Conservation (phyloP, 2,329 filamentous ascomycete genomes). For the Ophiostoma triangulosporum region DNA sequence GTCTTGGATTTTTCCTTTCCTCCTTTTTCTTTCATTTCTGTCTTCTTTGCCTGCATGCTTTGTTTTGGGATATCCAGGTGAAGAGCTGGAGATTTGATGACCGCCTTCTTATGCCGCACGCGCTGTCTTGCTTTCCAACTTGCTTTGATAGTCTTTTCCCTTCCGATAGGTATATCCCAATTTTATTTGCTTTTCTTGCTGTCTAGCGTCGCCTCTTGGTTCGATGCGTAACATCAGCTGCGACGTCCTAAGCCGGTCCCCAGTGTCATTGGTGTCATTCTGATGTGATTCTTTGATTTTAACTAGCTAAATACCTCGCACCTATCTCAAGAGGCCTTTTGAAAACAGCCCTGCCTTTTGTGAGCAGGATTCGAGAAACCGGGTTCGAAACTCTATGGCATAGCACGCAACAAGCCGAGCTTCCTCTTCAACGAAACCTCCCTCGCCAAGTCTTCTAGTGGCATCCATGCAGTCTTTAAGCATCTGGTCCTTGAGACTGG, state of each 20-base stretch:
- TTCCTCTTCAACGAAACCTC: conserved; percentile 1
- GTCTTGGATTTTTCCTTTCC: background rate
- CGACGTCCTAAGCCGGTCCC: no score
- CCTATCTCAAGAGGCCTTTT: no score
- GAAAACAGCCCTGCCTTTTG: background rate
- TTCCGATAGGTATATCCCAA: background rate
- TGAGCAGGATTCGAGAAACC: conserved; percentile 1
- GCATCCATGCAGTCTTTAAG: conserved; percentile 9
- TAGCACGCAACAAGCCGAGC: conserved; percentile 9
- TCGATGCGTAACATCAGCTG: no score
- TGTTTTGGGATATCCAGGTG: background rate
- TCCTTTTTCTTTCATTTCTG: background rate
- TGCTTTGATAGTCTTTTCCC: background rate
- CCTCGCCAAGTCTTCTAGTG: background rate
- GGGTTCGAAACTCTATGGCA: conserved; percentile 5
- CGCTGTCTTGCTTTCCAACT: background rate
- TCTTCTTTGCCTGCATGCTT: background rate
- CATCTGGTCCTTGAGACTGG: conserved; percentile 3
- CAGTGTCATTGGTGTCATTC: no score
- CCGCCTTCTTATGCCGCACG: background rate
- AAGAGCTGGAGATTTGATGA: background rate
- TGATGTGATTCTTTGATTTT: no score
- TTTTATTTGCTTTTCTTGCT: background rate
- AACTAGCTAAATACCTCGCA: no score
- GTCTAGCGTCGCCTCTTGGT: background rate